Percentiles rank a stretch among this genome's conserved stretches.
Evolutionary conservation across 2,329 filamentous ascomycete genomes (phyloP).

Genomic region (Aspergillus flavus): DNA sequence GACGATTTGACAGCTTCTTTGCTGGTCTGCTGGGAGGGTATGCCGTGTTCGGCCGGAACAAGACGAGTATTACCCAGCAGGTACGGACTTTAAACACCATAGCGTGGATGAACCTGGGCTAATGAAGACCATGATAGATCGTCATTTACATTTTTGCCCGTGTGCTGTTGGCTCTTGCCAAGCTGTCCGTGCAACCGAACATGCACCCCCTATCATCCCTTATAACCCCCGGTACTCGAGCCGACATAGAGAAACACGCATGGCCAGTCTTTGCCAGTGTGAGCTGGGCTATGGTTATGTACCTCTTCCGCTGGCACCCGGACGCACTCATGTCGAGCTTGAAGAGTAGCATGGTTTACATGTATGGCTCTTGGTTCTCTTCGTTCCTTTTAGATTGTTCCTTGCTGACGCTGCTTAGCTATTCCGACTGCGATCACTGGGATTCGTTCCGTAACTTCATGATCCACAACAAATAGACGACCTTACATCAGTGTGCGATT

Average conservation of each 20-base stretch:
- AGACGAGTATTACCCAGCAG: conserved; percentile 81
- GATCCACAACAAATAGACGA: conserved; percentile 72
- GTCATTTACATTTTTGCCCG: conserved; percentile 97
- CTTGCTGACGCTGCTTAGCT: conserved; percentile 47
- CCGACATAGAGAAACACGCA: conserved; percentile 66
- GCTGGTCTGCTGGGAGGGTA: conserved; percentile 89
- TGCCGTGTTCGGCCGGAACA: conserved; percentile 81
- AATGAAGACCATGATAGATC: conserved; percentile 61
- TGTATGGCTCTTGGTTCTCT: conserved; percentile 61
- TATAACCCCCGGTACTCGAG: conserved; percentile 48
- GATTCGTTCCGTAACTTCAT: conserved; percentile 81
- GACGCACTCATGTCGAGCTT: conserved; percentile 89
- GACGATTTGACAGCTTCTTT: conserved; percentile 80
- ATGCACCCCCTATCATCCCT: conserved; percentile 44
- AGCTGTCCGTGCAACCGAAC: conserved; percentile 71
- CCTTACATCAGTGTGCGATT: background rate
- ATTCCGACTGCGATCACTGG: conserved; percentile 84
- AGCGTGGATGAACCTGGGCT: background rate
- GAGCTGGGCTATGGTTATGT: conserved; percentile 95
- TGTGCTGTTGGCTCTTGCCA: conserved; percentile 81
- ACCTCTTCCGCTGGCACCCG: conserved; percentile 88
- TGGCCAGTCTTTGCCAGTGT: conserved; percentile 92
- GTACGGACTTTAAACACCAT: conserved; percentile 25
- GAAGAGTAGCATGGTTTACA: conserved; percentile 95
- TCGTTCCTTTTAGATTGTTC: background rate